Percentiles rank a stretch among this genome's conserved stretches.
Conservation (phyloP, 1,284 basidiomycete species). For the Hemileia vastatrix region DNA sequence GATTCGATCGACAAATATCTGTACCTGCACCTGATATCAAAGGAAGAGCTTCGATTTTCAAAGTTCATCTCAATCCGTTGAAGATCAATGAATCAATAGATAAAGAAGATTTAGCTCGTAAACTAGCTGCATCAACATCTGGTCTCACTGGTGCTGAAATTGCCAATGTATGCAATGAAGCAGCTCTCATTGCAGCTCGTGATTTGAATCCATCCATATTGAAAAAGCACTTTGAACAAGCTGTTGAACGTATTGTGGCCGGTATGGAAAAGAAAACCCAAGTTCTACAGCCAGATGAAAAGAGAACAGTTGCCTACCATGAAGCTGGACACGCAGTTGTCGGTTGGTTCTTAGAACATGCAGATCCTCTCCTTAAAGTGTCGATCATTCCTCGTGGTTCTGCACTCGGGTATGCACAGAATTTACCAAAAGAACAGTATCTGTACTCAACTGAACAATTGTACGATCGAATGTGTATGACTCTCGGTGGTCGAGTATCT, state of each 20-base stretch:
- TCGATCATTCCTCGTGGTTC: too few relatives aligned
- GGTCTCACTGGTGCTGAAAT: slow-evolving; percentile 96
- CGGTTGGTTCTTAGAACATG: slow-evolving; percentile 97
- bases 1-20: slow-evolving; percentile 54
- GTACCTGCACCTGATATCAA: slow-evolving; percentile 91
- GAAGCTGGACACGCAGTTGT: slow-evolving; percentile 96
- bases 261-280: slow-evolving; percentile 97
- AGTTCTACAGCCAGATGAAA: slow-evolving; percentile 95
- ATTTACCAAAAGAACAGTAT: too few relatives aligned
- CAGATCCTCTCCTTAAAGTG: too few relatives aligned
- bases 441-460: too few relatives aligned
- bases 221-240: too few relatives aligned
- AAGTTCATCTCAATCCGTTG: slow-evolving; percentile 88
- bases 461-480: too few relatives aligned
- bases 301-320: slow-evolving; percentile 97
- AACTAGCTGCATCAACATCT: slow-evolving; percentile 91
- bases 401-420: too few relatives aligned
- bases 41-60: slow-evolving; percentile 85
- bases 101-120: slow-evolving; percentile 80
- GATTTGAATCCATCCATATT: too few relatives aligned
- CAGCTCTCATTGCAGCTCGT: too few relatives aligned
- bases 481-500: too few relatives aligned
- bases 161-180: slow-evolving; percentile 91
- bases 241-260: too few relatives aligned
- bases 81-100: slow-evolving; percentile 60